Conservation (phyloP, 306 rosid genomes). For the Dalbergia oliveri region DNA sequence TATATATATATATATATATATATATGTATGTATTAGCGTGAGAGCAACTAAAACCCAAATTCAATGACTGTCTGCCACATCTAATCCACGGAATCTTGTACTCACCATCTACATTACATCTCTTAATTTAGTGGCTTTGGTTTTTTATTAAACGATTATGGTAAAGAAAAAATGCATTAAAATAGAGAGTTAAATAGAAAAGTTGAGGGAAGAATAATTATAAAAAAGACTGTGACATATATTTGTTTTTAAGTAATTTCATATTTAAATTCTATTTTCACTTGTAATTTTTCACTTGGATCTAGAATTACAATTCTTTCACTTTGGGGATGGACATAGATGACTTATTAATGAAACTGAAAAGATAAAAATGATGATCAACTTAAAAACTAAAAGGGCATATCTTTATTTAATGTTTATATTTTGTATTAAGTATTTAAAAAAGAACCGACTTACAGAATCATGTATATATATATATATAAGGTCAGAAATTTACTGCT, state of each 20-base stretch:
- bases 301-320: no score
- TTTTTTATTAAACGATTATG: background rate
- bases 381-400: background rate
- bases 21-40: no score
- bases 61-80: conserved; percentile 35
- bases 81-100: conserved; percentile 51
- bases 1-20: background rate
- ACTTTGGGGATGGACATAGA: background rate
- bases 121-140: background rate
- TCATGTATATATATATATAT: no score
- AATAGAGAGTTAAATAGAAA: no score
- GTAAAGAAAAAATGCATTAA: background rate
- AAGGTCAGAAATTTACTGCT: conserved; percentile 19
- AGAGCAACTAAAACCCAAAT: conserved; percentile 24
- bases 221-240: no score
- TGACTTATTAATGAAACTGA: background rate
- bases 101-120: background rate
- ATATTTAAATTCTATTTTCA: no score
- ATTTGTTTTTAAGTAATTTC: no score
- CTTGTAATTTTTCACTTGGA: no score
- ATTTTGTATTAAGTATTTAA: conserved; percentile 7
- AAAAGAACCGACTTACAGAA: conserved; percentile 1
- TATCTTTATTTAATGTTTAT: background rate
- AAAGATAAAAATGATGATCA: background rate
- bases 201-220: background rate